Evolutionary conservation across 371 early-diverging fungal genomes (phyloP).

Genomic region (Blastocladiella emersonii): DNA sequence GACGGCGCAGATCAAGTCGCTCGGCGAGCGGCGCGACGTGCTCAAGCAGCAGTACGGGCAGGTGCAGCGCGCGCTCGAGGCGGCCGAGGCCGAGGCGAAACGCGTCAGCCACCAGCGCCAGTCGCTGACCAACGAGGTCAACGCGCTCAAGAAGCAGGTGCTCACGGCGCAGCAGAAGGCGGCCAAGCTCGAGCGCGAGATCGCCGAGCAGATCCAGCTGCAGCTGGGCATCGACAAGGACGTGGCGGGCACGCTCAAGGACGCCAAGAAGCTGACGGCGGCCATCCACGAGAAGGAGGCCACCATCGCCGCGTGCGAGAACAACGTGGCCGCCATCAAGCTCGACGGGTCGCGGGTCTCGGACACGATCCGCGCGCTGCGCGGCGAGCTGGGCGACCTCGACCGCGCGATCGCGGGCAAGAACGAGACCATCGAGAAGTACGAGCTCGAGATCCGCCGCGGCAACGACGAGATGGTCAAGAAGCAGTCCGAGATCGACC

Average conservation of each 20-base stretch:
- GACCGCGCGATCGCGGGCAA: slow-evolving; percentile 23
- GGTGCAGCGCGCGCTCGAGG: slow-evolving; percentile 21
- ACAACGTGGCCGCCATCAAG: slow-evolving; percentile 24
- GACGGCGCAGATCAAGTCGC: slow-evolving; percentile 21
- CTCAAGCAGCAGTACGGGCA: slow-evolving; percentile 24
- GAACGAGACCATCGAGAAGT: slow-evolving; percentile 32
- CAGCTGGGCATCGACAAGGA: slow-evolving; percentile 35
- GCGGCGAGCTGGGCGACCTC: slow-evolving; percentile 14
- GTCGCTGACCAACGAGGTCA: slow-evolving; percentile 26
- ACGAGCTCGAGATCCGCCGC: slow-evolving; percentile 35
- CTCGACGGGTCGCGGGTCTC: slow-evolving; percentile 22
- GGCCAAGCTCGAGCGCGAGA: slow-evolving; percentile 26
- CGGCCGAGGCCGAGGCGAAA: slow-evolving; percentile 28
- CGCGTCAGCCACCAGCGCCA: slow-evolving; percentile 24
- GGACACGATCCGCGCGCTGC: slow-evolving; percentile 16
- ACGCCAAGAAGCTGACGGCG: slow-evolving; percentile 19
- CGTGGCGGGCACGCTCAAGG: slow-evolving; percentile 18
- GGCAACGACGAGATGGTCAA: slow-evolving; percentile 34
- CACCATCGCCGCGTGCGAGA: slow-evolving; percentile 22
- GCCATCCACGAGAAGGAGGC: slow-evolving; percentile 33
- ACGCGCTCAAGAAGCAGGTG: slow-evolving; percentile 24
- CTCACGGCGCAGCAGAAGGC: slow-evolving; percentile 5
- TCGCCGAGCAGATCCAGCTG: slow-evolving; percentile 30
- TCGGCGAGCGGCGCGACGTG: slow-evolving; percentile 26
- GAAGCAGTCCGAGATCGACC: slow-evolving; percentile 33